Evolutionary conservation across 345 rosid species (phyloP).

Genomic region (Eucalyptus coolabah): DNA sequence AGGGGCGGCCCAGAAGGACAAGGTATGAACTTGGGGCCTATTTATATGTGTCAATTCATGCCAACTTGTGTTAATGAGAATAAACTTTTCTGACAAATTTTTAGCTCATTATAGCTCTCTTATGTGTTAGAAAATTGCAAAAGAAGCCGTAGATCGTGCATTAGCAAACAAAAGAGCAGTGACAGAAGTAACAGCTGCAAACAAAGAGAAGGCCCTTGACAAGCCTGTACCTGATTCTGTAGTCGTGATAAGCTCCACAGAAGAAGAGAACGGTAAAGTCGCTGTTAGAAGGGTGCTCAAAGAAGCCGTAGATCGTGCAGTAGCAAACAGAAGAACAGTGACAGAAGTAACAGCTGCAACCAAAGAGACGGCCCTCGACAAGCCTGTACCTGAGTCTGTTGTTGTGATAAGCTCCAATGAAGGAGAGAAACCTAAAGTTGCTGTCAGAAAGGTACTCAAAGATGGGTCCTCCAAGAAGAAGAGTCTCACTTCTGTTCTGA

Average conservation of each 20-base stretch:
- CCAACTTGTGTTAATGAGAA: background rate
- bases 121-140: background rate
- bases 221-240: constrained; percentile 22
- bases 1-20: background rate
- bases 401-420: constrained; percentile 50
- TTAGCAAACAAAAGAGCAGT: background rate
- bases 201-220: background rate
- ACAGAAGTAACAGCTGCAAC: background rate
- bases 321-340: background rate
- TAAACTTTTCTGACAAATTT: too few relatives aligned
- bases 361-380: constrained; percentile 10
- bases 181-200: background rate
- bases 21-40: background rate
- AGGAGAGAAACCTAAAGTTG: constrained; percentile 11
- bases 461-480: constrained; percentile 19
- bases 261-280: background rate
- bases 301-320: background rate
- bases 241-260: constrained; percentile 37
- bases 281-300: constrained; percentile 7
- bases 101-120: background rate
- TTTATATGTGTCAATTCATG: background rate
- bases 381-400: constrained; percentile 17
- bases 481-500: constrained; percentile 47
- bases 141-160: background rate
- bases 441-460: constrained; percentile 4